These are phyloP conservation scores for Phytophthora cactorum DNA, from an alignment of 352 stramenopile genomes.

Conservation along the genomic window DNA sequence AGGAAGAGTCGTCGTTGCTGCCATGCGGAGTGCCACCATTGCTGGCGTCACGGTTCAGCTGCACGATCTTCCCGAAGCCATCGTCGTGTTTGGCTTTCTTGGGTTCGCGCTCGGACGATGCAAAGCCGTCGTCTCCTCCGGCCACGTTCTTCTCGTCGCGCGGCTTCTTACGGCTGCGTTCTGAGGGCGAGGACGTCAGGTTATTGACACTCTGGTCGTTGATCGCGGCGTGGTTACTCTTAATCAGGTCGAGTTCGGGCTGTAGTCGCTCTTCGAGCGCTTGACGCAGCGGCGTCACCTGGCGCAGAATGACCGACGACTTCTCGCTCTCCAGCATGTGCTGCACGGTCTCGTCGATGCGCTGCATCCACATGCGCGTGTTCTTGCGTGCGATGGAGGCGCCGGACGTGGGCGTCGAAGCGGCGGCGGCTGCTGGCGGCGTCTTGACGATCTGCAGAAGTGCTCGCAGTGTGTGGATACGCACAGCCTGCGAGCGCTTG, in stretches of 20 bases:
- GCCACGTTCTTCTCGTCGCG: slow-evolving; percentile 27
- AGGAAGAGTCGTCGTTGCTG: slow-evolving; percentile 7
- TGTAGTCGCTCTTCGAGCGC: slow-evolving; percentile 48
- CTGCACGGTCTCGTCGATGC: slow-evolving; percentile 46
- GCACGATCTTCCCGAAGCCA: slow-evolving; percentile 29
- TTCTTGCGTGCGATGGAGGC: slow-evolving; percentile 39
- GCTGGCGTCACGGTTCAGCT: slow-evolving; percentile 32
- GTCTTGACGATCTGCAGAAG: slow-evolving; percentile 76
- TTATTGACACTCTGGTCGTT: slow-evolving; percentile 6
- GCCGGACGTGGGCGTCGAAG: slow-evolving; percentile 33
- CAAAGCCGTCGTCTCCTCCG: slow-evolving; percentile 2
- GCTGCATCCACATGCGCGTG: slow-evolving; percentile 44
- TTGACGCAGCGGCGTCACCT: slow-evolving; percentile 62
- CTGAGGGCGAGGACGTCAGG: slow-evolving; percentile 15
- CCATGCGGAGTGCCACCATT: slow-evolving; percentile 3
- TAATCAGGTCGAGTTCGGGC: slow-evolving; percentile 1
- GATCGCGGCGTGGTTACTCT: slow-evolving; percentile 2
- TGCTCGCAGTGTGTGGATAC: slow-evolving; percentile 78
- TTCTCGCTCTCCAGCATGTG: slow-evolving; percentile 53
- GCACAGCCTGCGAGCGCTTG: slow-evolving; percentile 59
- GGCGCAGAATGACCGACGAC: slow-evolving; percentile 63
- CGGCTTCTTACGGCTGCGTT: slow-evolving; percentile 31
- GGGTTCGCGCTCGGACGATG: slow-evolving; percentile 21
- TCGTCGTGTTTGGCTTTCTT: slow-evolving; percentile 45
- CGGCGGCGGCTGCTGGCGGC: slow-evolving; percentile 16